Evolutionary conservation across 352 stramenopile species (phyloP).

Genomic region (Phytophthora nicotianae): DNA sequence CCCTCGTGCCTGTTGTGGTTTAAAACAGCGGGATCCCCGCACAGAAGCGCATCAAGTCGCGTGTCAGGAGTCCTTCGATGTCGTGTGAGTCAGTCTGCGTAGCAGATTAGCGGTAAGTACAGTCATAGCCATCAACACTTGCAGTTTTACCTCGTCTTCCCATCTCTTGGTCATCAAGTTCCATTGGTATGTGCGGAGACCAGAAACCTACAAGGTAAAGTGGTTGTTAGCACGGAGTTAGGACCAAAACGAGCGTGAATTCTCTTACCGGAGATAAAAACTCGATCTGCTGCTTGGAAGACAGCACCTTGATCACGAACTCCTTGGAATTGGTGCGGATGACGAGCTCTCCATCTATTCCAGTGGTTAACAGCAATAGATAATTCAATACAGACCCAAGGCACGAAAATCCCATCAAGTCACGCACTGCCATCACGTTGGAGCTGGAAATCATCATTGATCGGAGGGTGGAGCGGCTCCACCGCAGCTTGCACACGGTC

Average conservation of each 20-base stretch:
- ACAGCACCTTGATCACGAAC: constrained; percentile 66
- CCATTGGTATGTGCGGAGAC: constrained; percentile 74
- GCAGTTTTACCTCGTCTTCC: constrained; percentile 68
- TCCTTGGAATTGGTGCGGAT: constrained; percentile 57
- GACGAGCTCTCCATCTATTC: constrained; percentile 45
- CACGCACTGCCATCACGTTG: constrained; percentile 44
- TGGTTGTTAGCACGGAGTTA: constrained; percentile 3
- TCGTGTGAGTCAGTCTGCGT: constrained; percentile 73
- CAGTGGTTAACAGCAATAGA: not conserved
- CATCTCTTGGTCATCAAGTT: constrained; percentile 71
- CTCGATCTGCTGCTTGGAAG: constrained; percentile 70
- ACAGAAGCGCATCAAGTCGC: constrained; percentile 83
- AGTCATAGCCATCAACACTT: constrained; percentile 1
- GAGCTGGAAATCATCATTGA: constrained; percentile 66
- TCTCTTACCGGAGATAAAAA: constrained; percentile 61
- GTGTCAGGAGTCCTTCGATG: constrained; percentile 78
- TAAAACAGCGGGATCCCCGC: constrained; percentile 76
- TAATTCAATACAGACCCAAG: not conserved
- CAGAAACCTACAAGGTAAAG: constrained; percentile 57
- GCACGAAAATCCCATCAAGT: not conserved
- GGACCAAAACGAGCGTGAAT: not conserved
- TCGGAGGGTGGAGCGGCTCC: constrained; percentile 60
- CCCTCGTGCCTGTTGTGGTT: not conserved
- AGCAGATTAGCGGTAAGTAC: constrained; percentile 12
- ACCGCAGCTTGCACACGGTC: constrained; percentile 69